Evolutionary conservation across 2,329 filamentous ascomycete genomes (phyloP).

Genomic region (Chaetomiaceae sp.): DNA sequence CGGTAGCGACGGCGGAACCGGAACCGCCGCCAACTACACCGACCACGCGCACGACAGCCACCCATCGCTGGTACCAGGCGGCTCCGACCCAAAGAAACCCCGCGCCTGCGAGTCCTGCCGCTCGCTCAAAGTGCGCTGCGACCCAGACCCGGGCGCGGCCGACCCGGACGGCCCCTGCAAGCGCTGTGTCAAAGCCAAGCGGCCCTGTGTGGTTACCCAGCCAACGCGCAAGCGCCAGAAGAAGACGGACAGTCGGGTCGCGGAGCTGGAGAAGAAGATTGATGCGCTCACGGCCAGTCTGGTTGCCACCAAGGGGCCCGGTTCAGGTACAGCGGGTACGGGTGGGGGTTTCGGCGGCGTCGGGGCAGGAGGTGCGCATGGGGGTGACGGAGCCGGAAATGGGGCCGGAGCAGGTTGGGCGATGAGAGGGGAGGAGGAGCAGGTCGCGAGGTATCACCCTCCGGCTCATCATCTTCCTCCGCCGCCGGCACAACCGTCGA

Average conservation of each 20-base stretch:
- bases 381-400: no score
- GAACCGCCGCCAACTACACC: constrained; percentile 33
- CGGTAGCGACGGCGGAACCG: no score
- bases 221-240: constrained; percentile 77
- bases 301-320: constrained; percentile 44
- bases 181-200: constrained; percentile 75
- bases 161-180: constrained; percentile 62
- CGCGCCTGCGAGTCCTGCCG: constrained; percentile 74
- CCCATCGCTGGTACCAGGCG: neutral
- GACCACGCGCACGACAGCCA: neutral
- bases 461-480: neutral
- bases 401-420: no score
- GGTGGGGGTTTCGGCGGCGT: no score
- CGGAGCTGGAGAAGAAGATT: constrained; percentile 89
- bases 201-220: constrained; percentile 71
- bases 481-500: no score
- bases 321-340: neutral
- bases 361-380: no score
- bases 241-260: constrained; percentile 84
- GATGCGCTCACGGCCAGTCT: constrained; percentile 80
- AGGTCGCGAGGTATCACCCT: no score
- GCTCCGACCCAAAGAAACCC: constrained; percentile 57
- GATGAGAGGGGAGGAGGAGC: no score
- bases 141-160: constrained; percentile 64
- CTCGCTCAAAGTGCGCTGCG: constrained; percentile 77